These are phyloP conservation scores for Xylariaceae sp. DNA, from an alignment of 2,329 filamentous ascomycete genomes.

Conservation along the genomic window DNA sequence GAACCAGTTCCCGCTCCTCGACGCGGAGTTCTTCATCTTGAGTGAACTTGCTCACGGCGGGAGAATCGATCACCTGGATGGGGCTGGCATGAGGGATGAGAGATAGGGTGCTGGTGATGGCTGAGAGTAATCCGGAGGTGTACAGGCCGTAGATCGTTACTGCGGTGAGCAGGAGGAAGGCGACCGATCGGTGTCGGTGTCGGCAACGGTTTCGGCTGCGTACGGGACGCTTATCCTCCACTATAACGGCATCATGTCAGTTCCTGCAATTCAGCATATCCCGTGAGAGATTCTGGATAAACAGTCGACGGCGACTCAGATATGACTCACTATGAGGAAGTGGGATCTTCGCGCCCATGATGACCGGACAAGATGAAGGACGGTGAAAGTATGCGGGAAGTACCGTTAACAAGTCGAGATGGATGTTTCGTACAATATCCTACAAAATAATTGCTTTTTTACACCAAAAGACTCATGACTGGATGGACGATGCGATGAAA, in stretches of 20 bases:
- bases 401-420: background rate
- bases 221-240: constrained; percentile 29
- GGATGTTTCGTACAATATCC: no score
- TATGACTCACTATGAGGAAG: constrained; percentile 24
- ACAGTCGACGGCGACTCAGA: background rate
- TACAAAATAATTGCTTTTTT: no score
- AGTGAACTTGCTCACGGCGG: constrained; percentile 10
- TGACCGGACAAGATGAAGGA: background rate
- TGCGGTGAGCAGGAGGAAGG: constrained; percentile 21
- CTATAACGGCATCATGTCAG: constrained; percentile 7
- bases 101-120: constrained; percentile 17
- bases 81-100: background rate
- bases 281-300: background rate
- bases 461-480: no score
- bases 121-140: constrained; percentile 17
- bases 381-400: background rate
- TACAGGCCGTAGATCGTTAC: constrained; percentile 25
- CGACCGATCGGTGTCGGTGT: constrained; percentile 25
- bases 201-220: constrained; percentile 25
- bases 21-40: constrained; percentile 8
- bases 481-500: no score
- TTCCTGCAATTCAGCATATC: background rate
- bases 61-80: background rate
- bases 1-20: constrained; percentile 47
- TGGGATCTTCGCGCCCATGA: constrained; percentile 29